phyloP scores from a whole-genome alignment of 208 protist species.

The Crithidia brevicula region DNA sequence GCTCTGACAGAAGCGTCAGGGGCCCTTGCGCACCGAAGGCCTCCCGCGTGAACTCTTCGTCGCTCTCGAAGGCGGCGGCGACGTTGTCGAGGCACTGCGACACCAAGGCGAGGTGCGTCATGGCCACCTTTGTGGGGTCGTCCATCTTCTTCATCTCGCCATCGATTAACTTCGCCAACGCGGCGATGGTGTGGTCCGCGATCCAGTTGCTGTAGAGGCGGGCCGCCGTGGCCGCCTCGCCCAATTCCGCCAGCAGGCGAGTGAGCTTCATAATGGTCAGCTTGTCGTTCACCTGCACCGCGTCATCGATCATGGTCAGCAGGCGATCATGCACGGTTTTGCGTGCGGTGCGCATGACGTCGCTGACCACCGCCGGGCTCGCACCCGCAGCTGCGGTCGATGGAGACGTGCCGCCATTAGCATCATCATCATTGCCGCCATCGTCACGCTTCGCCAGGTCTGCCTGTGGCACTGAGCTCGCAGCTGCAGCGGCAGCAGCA shows the following conservation, averaged over 20 bases:
- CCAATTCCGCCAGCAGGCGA: constrained; percentile 54
- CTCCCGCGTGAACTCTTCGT: constrained; percentile 69
- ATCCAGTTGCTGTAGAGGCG: constrained; percentile 70
- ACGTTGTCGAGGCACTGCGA: constrained; percentile 83
- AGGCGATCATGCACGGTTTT: constrained; percentile 35
- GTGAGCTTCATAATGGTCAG: constrained; percentile 64
- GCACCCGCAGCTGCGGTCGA: neutral
- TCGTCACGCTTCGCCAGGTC: neutral
- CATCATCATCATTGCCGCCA: neutral
- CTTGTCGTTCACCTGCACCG: constrained; percentile 66
- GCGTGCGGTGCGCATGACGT: constrained; percentile 32
- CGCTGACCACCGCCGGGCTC: constrained; percentile 8
- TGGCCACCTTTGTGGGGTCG: constrained; percentile 54
- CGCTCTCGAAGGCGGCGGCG: constrained; percentile 74
- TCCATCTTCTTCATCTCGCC: constrained; percentile 79
- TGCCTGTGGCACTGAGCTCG: neutral
- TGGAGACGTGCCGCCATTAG: neutral
- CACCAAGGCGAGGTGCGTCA: constrained; percentile 80
- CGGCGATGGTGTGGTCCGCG: constrained; percentile 62
- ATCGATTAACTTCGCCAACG: constrained; percentile 66
- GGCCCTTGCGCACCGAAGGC: constrained; percentile 61
- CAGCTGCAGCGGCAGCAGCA: neutral
- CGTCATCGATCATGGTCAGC: constrained; percentile 35
- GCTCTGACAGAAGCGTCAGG: constrained; percentile 54
- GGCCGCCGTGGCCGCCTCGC: constrained; percentile 41